These are phyloP conservation scores for Pythium coloratum DNA, from an alignment of 352 stramenopile genomes.

Conservation along the genomic window DNA sequence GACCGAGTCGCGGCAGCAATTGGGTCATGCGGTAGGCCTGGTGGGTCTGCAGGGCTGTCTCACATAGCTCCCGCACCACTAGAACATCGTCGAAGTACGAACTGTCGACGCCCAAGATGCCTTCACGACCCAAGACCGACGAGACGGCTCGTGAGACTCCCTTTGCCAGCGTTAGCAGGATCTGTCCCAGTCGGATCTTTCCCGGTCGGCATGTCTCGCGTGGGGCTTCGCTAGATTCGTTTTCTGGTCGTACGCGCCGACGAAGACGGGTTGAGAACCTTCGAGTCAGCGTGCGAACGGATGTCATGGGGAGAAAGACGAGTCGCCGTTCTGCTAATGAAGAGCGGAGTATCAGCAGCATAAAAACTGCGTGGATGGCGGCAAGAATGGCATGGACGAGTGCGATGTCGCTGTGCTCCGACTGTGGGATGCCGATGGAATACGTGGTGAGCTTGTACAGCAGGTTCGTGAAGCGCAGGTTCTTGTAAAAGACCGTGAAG, in stretches of 20 bases:
- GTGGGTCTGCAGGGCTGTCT: slow-evolving; percentile 9
- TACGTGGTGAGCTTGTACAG: background rate
- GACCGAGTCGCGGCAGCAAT: slow-evolving; percentile 9
- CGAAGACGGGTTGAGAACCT: too few relatives aligned
- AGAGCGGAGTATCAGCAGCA: background rate
- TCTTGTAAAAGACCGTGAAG: background rate
- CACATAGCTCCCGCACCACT: background rate
- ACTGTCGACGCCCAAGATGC: slow-evolving; percentile 4
- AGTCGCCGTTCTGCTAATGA: background rate
- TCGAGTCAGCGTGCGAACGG: too few relatives aligned
- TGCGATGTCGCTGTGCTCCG: background rate
- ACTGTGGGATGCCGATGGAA: slow-evolving; percentile 3
- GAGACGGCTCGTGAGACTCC: background rate
- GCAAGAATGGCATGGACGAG: background rate
- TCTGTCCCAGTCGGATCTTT: too few relatives aligned
- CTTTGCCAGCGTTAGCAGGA: background rate
- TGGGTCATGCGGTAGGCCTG: slow-evolving; percentile 9
- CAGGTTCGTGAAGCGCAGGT: background rate
- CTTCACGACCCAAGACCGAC: background rate
- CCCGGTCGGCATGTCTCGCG: background rate
- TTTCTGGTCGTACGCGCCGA: too few relatives aligned
- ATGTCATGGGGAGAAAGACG: background rate
- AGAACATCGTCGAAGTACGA: slow-evolving; percentile 4
- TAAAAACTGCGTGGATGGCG: background rate
- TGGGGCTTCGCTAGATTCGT: too few relatives aligned